Conservation (phyloP, 1,284 basidiomycete genomes). For the Leccinum pachyderme region DNA sequence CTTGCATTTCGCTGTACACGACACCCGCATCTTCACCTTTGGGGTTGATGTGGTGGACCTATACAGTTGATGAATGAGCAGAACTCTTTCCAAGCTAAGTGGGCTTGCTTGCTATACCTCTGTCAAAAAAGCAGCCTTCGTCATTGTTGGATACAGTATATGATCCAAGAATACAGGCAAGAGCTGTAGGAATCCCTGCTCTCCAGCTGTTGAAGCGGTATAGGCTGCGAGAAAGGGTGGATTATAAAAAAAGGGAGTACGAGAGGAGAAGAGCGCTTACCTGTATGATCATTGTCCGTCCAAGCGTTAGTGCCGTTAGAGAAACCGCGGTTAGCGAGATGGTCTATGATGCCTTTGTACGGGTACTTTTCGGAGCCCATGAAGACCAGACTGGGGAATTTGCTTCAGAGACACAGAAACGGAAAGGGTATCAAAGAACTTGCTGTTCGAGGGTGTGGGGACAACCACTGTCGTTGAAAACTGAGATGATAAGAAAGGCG, state of each 20-base stretch:
- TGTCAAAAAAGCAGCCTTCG: constrained; percentile 87
- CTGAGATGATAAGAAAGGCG: constrained; percentile 38
- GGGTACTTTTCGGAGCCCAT: constrained; percentile 95
- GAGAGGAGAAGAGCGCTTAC: constrained; percentile 1
- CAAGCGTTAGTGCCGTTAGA: constrained; percentile 90
- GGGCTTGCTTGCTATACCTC: constrained; percentile 54
- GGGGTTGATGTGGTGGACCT: constrained; percentile 91
- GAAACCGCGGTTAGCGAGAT: constrained; percentile 95
- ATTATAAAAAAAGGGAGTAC: background rate
- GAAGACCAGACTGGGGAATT: constrained; percentile 71
- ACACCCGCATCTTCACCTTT: constrained; percentile 94
- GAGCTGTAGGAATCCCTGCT: constrained; percentile 92
- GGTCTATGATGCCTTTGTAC: constrained; percentile 96
- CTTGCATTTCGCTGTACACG: constrained; percentile 99
- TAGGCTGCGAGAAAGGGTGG: constrained; percentile 53
- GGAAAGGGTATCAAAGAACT: constrained; percentile 25
- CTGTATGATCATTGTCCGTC: constrained; percentile 84
- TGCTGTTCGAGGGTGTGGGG: constrained; percentile 95
- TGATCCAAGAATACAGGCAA: constrained; percentile 97
- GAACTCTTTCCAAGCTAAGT: background rate
- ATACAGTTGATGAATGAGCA: constrained; percentile 4
- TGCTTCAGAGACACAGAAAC: constrained; percentile 5
- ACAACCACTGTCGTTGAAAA: constrained; percentile 90
- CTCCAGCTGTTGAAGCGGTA: constrained; percentile 96
- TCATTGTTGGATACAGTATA: constrained; percentile 95